Base-by-base conservation (phyloP, 1,284 basidiomycete species). In the Pterulicium gracile region DNA sequence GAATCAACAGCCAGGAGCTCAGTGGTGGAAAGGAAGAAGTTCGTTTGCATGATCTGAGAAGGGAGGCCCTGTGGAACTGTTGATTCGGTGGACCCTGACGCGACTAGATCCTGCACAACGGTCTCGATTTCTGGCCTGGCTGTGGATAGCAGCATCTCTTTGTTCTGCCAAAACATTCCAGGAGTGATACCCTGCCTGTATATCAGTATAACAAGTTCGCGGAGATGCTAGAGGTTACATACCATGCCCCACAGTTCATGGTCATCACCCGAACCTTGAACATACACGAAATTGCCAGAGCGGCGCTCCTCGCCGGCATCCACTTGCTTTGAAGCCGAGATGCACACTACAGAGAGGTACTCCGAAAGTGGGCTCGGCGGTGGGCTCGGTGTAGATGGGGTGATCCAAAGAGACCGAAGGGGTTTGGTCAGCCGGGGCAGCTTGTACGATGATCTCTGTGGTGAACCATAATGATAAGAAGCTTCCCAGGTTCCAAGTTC, bases 211-310 rank as follows among this genome's bases (percentile, higher is more conserved):
- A 44, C 18, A 49, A 42, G 12, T 42, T 20, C 39, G 27, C 24
- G 21, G 10, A 36, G 23, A 43, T 2, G 27, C 21, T n/a, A 49
- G 22, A 48, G 20, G 39, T 21, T 3, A 59, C 71, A 32, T 39
- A 84, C 85, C 76, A 75, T 75, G 34, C 84, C 77, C 89, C 89
- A 93, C 4, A 83, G 66, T 58, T 93, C 90, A 55, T 93, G 88
- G 55, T 93, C 90, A 56, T 93, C 89, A 0, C 89, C 90, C 0
- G 86, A 87, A 1, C 91, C 91, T 61, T 94, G 90, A 4, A 94
- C 76, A 55, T 94, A 94, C 3, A 76, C 68, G 56, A 78, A 92
- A 0, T 83, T 84, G 14, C 64, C 63, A 12, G 67, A 55, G 1
- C 82, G 72, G 32, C 85, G 67, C 51, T 81, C 75, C 1, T 72